Base-by-base conservation (phyloP, 2,329 filamentous ascomycete species). In the Biscogniauxia marginata region DNA sequence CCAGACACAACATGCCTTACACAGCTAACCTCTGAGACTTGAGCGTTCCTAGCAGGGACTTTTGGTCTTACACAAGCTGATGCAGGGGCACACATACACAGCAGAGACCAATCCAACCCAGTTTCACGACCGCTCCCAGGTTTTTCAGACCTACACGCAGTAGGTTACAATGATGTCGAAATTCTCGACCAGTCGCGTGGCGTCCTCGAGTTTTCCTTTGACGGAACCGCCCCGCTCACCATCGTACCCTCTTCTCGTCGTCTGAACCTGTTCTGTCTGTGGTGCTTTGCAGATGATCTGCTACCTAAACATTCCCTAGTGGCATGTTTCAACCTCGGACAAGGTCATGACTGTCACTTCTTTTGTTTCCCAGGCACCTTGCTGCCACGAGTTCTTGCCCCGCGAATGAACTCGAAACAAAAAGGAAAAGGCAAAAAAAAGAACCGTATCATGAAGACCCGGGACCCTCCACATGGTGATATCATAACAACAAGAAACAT, bases 81-180 rank as follows among this genome's bases (percentile, higher is more conserved):
- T 16, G 30, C 30, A 39, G 30, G 30, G 30, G 30, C 30, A 39
- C 13, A 39, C 30, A 39, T 16, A 39, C 11, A 39, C 30, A 16
- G 30, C 30, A 39, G 13, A 39, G 30, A 16, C 30, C 9, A 54
- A 52, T 59, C 52, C 47, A 55, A 55, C 52, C 34, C 34, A 53
- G 61, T 63, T 63, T 61, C 61, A 61, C 55, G 50, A 55, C 46
- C 34, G 49, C 52, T 56, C 53, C 58, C 60, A 55, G 50, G 57
- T 52, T 39, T 9, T 39, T 39, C 11, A 34, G 8, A 11, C 11
- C 30, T 7, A 39, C 13, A 39, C 30, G 13, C n/a, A n/a, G 5
- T 3, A 16, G n/a, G 7, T 21, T 19, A 21, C 44, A 21, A 46
- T 22, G 44, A 39, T 39, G 30, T 39, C 30, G 13, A 39, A 39